phyloP scores from a whole-genome alignment of 345 rosid genomes.

The Fremontodendron californicum region DNA sequence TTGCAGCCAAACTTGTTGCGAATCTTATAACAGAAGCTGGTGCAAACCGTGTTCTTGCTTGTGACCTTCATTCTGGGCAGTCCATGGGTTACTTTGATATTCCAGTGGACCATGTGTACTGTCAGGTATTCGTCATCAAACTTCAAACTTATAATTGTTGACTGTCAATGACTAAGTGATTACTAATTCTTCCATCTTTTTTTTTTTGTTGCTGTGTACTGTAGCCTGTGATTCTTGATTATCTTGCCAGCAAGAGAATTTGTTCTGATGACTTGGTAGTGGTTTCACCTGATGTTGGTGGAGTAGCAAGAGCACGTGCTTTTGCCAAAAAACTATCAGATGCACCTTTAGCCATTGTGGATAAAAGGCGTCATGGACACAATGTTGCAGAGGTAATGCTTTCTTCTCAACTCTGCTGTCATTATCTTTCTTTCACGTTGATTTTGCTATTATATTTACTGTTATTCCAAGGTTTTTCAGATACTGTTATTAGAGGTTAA shows the following conservation, averaged over 20 bases:
- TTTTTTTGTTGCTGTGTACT: slow-evolving; percentile 1
- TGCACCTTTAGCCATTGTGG: slow-evolving; percentile 96
- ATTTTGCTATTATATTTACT: neutral
- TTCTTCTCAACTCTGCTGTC: slow-evolving; percentile 5
- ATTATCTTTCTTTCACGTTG: neutral
- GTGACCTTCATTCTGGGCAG: slow-evolving; percentile 99
- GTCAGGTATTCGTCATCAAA: slow-evolving; percentile 51
- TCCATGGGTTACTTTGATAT: slow-evolving; percentile 98
- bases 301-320: slow-evolving; percentile 94
- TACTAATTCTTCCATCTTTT: neutral
- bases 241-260: slow-evolving; percentile 90
- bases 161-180: neutral
- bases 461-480: neutral
- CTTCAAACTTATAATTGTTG: neutral
- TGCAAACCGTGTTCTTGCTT: slow-evolving; percentile 90
- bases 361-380: slow-evolving; percentile 94
- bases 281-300: slow-evolving; percentile 98
- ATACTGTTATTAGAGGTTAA: neutral
- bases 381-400: slow-evolving; percentile 88
- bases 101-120: slow-evolving; percentile 89
- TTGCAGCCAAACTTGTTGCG: slow-evolving; percentile 95
- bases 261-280: slow-evolving; percentile 80
- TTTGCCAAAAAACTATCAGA: slow-evolving; percentile 90
- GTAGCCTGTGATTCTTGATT: slow-evolving; percentile 94
- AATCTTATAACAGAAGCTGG: slow-evolving; percentile 94